Evolutionary conservation across 164 flowering plant genomes (phyloP).

Genomic region (Liquidambar formosana): DNA sequence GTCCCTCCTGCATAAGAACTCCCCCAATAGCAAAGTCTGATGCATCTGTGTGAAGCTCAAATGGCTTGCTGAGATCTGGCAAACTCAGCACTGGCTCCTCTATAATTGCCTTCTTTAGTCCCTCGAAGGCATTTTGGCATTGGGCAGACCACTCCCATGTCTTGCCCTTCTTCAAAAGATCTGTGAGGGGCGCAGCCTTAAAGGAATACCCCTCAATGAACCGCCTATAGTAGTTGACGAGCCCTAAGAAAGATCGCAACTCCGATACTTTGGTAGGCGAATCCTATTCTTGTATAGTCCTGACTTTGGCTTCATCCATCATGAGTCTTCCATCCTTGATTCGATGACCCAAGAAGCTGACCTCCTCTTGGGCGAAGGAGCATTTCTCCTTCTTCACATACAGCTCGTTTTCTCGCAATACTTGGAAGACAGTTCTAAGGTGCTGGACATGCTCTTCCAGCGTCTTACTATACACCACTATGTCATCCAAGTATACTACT

Average conservation of each 20-base stretch:
- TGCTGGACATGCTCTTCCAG: too few species aligned
- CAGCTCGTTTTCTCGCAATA: too few species aligned
- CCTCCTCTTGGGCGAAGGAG: too few species aligned
- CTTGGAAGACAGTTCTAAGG: too few species aligned
- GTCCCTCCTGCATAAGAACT: conserved; percentile 8
- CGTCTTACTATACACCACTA: too few species aligned
- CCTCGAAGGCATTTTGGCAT: conserved; percentile 9
- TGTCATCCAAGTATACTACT: too few species aligned
- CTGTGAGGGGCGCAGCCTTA: background rate
- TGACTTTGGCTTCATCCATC: too few species aligned
- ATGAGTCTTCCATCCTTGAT: too few species aligned
- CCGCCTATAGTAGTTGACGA: conserved; percentile 7
- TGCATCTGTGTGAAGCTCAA: conserved; percentile 11
- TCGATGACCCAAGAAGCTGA: too few species aligned
- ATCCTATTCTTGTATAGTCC: background rate
- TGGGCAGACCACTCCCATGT: background rate
- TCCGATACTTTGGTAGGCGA: background rate
- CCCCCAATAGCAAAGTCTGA: conserved; percentile 17
- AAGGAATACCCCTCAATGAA: conserved; percentile 1
- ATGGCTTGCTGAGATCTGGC: background rate
- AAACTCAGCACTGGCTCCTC: conserved; percentile 5
- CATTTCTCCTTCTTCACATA: too few species aligned
- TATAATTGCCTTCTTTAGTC: background rate
- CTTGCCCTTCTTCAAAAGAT: conserved; percentile 8
- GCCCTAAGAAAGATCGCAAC: background rate